Evolutionary conservation across 1,284 basidiomycete species (phyloP).

Genomic region (Athelia psychrophila): DNA sequence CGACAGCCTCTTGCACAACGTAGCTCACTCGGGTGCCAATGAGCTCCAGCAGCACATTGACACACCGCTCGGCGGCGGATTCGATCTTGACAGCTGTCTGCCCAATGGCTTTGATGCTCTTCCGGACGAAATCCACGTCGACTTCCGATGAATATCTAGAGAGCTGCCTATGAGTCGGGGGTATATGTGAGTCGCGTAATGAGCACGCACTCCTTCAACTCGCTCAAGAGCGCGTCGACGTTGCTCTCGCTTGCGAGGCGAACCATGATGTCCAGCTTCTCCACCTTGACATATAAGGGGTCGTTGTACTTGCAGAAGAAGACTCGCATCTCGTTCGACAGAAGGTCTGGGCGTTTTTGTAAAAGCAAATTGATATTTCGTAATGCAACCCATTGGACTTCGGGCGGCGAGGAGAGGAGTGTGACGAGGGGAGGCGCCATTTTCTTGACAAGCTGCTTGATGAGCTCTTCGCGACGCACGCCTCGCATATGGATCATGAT

Average conservation of each 20-base stretch:
- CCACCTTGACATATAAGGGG: slow-evolving; percentile 96
- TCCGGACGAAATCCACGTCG: slow-evolving; percentile 96
- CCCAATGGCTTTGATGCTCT: slow-evolving; percentile 93
- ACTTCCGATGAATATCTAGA: slow-evolving; percentile 92
- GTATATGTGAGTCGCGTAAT: not conserved
- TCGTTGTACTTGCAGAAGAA: slow-evolving; percentile 99
- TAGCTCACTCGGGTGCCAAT: slow-evolving; percentile 94
- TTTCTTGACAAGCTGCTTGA: slow-evolving; percentile 87
- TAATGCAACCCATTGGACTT: slow-evolving; percentile 96
- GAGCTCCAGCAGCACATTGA: slow-evolving; percentile 89
- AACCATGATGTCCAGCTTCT: slow-evolving; percentile 99
- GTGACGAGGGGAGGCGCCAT: slow-evolving; percentile 96
- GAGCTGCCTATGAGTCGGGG: slow-evolving; percentile 5
- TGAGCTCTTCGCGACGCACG: slow-evolving; percentile 82
- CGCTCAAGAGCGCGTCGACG: slow-evolving; percentile 91
- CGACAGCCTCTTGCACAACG: slow-evolving; percentile 97
- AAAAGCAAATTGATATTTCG: slow-evolving; percentile 96
- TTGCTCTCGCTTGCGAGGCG: slow-evolving; percentile 90
- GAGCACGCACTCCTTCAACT: slow-evolving; percentile 83
- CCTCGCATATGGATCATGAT: slow-evolving; percentile 95
- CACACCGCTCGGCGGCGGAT: slow-evolving; percentile 89
- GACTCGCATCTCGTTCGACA: slow-evolving; percentile 95
- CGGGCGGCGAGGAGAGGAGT: slow-evolving; percentile 72
- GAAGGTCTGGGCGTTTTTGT: slow-evolving; percentile 87
- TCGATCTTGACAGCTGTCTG: slow-evolving; percentile 97